Evolutionary conservation across 192 early-diverging fungal genomes (phyloP), one percentile per base, ranked within the genome.

Genomic region (Coemansia sp.): DNA sequence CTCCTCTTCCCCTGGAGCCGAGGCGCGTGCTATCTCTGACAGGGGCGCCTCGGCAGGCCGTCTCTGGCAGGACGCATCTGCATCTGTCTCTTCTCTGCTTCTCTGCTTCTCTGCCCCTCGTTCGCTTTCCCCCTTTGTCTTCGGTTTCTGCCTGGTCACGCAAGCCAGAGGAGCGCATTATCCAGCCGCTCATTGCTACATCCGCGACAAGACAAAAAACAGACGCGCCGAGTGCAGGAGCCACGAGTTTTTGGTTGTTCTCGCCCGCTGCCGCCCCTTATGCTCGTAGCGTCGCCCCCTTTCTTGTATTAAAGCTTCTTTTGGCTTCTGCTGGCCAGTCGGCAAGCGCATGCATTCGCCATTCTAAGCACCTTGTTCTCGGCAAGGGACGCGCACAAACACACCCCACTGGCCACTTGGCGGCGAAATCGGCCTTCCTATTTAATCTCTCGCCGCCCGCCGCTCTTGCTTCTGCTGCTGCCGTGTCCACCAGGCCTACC

Each of bases 261-360:
- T 42, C 39, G 39, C 2, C 39, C 8, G 14, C 8, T 16, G 5
- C 39, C 39, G 5, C 39, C 39, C 39, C 11, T 42, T 42, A 42
- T 42, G 39, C 39, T 42, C 39, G 5, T 42, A 10, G 39, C 14
- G 11, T 32, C 30, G 13, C 39, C 13, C 39, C 39, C 14, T 14
- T 16, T 42, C 14, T 16, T 42, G 39, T 42, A 42, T 42, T 42
- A 42, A 42, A 14, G 39, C 39, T 42, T 14, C 39, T 42, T 42
- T 42, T 42, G 39, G 39, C 11, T 42, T 42, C 39, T 42, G 39
- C 14, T 42, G 39, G 13, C 39, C 39, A 42, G 39, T 42, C 39
- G 39, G 39, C 39, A 42, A 42, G 39, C 39, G 39, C 39, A 42
- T 42, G 39, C 39, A 42, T 42, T 42, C 39, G 39, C 39, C 39